phyloP scores from a whole-genome alignment of 106 monocot species.

The Acorus calamus region DNA sequence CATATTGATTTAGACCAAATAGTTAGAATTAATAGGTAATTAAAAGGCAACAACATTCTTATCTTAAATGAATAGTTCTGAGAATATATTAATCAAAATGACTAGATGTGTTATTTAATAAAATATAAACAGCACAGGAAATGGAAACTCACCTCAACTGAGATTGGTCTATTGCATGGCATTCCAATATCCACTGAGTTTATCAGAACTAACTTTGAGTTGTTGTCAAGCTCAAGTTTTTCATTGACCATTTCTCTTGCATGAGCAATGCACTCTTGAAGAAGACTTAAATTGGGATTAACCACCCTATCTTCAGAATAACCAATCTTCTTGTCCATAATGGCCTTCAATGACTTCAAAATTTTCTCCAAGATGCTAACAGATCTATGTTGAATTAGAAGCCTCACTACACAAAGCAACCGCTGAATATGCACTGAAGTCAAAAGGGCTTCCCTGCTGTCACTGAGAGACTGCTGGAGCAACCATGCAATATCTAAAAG shows the following conservation, averaged over 20 bases:
- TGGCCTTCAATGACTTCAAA: slow-evolving; percentile 22
- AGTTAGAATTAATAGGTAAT: too few species aligned
- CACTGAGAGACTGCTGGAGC: slow-evolving; percentile 25
- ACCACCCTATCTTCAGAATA: slow-evolving; percentile 9
- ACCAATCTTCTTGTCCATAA: slow-evolving; percentile 5
- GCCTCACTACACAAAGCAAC: slow-evolving; percentile 34
- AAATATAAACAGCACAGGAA: too few species aligned
- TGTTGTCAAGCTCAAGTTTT: slow-evolving; percentile 5
- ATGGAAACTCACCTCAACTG: not conserved
- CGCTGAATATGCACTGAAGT: slow-evolving; percentile 47
- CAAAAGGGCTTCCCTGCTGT: slow-evolving; percentile 9
- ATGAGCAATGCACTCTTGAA: slow-evolving; percentile 30
- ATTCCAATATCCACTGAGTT: not conserved
- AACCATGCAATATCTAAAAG: slow-evolving; percentile 86
- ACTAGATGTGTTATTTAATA: too few species aligned
- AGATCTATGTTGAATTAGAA: slow-evolving; percentile 31
- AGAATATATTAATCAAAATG: too few species aligned
- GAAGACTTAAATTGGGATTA: slow-evolving; percentile 17
- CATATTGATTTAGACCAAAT: too few species aligned
- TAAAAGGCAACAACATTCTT: too few species aligned
- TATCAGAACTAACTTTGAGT: slow-evolving; percentile 6
- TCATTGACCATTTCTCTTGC: slow-evolving; percentile 27
- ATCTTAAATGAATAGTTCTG: too few species aligned
- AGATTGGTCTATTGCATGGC: slow-evolving; percentile 1
- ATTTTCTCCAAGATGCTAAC: slow-evolving; percentile 34